A percentile compares a stretch with the other conserved stretches of the same genome.
These are phyloP conservation scores for Aquilaria malaccensis DNA, from an alignment of 345 rosid species.

Conservation along the genomic window DNA sequence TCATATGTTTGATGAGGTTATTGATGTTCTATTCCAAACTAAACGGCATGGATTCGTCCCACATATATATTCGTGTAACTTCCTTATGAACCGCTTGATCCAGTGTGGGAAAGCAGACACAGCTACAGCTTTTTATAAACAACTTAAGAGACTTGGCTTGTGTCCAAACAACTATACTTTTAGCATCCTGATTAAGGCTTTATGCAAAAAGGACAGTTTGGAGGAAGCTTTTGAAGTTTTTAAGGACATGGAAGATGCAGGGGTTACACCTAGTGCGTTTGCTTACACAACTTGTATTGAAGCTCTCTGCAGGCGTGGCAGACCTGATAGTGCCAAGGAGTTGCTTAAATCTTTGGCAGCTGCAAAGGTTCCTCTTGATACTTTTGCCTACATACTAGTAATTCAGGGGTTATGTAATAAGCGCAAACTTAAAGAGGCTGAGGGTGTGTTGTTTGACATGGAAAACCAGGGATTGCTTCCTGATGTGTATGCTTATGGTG, in stretches of 20 bases:
- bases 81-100: conserved; percentile 49
- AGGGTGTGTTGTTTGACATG: conserved; percentile 36
- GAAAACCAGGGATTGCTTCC: conserved; percentile 38
- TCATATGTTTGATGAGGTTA: conserved; percentile 51
- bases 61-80: conserved; percentile 40
- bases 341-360: conserved; percentile 21
- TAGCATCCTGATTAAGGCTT: conserved; percentile 52
- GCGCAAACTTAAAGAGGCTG: conserved; percentile 51
- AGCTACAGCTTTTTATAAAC: conserved; percentile 38
- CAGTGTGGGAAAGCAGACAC: conserved; percentile 30
- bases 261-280: conserved; percentile 32
- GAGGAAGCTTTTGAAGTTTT: conserved; percentile 38
- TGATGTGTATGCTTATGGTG: conserved; percentile 31
- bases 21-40: conserved; percentile 35
- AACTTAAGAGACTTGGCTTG: conserved; percentile 41
- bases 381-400: conserved; percentile 33
- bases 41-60: conserved; percentile 28
- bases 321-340: conserved; percentile 34
- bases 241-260: conserved; percentile 34
- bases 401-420: conserved; percentile 56
- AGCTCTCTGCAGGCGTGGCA: conserved; percentile 52
- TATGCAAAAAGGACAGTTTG: conserved; percentile 46
- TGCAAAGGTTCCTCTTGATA: conserved; percentile 26
- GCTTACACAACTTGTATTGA: conserved; percentile 47
- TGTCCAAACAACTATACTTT: conserved; percentile 45